These are phyloP conservation scores for Mediolabrus comicus DNA, from an alignment of 108 stramenopile genomes.

Conservation along the genomic window DNA sequence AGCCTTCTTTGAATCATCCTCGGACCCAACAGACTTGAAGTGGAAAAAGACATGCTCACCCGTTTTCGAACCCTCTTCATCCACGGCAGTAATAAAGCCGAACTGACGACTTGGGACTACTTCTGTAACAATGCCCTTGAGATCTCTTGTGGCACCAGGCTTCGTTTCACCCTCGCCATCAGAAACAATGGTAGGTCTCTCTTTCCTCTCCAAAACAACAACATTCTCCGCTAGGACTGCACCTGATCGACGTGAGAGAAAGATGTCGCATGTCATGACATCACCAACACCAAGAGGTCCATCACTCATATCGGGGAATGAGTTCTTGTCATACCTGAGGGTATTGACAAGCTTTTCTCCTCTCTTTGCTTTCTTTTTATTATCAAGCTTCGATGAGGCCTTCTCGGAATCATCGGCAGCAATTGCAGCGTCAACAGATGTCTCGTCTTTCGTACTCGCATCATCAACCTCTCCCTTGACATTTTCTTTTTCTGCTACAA, in stretches of 20 bases:
- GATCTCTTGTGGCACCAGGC: not conserved
- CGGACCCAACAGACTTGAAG: conserved; percentile 21
- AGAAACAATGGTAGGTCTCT: not conserved
- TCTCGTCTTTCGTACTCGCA: not conserved
- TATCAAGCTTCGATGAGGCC: not conserved
- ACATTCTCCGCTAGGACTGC: conserved; percentile 48
- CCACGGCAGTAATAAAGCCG: conserved; percentile 75
- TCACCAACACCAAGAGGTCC: conserved; percentile 60
- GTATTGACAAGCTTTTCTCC: conserved; percentile 34
- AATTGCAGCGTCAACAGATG: not conserved
- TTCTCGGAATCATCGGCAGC: not conserved
- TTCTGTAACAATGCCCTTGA: conserved; percentile 70
- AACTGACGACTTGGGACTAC: conserved; percentile 65
- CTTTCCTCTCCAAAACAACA: conserved; percentile 51
- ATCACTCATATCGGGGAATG: conserved; percentile 44
- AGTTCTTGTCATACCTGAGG: conserved; percentile 55
- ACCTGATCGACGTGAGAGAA: conserved; percentile 58
- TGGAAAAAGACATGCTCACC: conserved; percentile 72
- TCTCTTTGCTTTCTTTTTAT: conserved; percentile 18
- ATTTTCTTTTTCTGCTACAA: not conserved
- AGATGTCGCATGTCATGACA: conserved; percentile 56
- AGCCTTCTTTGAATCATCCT: conserved; percentile 13
- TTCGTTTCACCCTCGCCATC: conserved; percentile 20
- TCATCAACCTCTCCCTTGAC: conserved; percentile 7
- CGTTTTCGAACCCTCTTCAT: conserved; percentile 58